Conservation (phyloP, 176 grass and related monocot genomes). For the Musa troglodytarum region DNA sequence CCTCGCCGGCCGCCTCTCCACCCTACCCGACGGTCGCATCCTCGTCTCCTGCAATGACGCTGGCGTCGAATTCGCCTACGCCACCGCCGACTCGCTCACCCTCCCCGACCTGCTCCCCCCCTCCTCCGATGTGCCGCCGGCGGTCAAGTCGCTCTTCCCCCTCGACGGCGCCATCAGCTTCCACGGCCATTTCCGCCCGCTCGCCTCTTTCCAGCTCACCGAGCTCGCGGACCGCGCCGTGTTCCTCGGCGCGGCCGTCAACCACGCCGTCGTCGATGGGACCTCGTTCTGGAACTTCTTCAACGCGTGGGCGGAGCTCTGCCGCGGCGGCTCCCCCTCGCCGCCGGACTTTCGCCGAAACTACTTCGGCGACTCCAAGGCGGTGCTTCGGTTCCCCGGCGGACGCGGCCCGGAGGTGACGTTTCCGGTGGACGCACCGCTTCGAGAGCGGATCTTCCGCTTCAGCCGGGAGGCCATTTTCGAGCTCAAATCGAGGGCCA, state of each 20-base stretch:
- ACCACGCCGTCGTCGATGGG: constrained; percentile 81
- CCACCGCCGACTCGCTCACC: constrained; percentile 32
- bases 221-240: constrained; percentile 63
- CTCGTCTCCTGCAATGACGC: constrained; percentile 73
- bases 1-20: constrained; percentile 70
- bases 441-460: constrained; percentile 75
- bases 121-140: constrained; percentile 51
- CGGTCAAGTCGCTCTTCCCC: constrained; percentile 67
- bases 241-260: constrained; percentile 71
- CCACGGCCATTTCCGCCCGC: constrained; percentile 60
- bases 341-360: constrained; percentile 57
- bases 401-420: constrained; percentile 56
- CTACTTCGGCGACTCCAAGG: constrained; percentile 70
- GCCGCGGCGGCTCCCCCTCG: constrained; percentile 51
- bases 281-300: constrained; percentile 96
- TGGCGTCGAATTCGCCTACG: constrained; percentile 64
- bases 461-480: constrained; percentile 53
- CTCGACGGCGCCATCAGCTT: constrained; percentile 75
- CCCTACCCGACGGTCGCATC: constrained; percentile 49
- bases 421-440: constrained; percentile 56
- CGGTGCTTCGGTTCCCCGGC: constrained; percentile 63
- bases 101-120: constrained; percentile 44
- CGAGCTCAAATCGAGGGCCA: constrained; percentile 57
- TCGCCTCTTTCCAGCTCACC: constrained; percentile 86
- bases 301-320: constrained; percentile 68